Conservation (phyloP, 495 filamentous ascomycete species). For the Neurospora cerealis region DNA sequence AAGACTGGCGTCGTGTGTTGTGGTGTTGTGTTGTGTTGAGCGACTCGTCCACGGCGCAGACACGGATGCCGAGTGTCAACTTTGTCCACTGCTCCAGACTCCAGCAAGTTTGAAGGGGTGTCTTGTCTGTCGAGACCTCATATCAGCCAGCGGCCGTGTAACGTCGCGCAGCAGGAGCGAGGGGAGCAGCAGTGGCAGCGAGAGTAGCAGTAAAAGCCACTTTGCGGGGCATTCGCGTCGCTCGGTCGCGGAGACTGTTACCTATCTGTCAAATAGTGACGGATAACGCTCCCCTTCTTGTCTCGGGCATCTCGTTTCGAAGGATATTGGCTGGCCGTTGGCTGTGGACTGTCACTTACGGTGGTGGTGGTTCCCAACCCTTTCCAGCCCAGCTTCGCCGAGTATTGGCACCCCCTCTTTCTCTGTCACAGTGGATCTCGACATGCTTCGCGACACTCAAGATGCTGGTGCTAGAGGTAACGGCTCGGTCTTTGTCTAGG, state of each 20-base stretch:
- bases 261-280: neutral
- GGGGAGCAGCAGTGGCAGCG: neutral
- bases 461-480: neutral
- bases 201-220: neutral
- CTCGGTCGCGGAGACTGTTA: neutral
- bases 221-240: neutral
- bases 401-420: neutral
- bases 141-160: neutral
- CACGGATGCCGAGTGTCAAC: neutral
- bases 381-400: neutral
- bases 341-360: neutral
- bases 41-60: neutral
- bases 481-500: neutral
- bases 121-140: neutral
- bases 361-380: neutral
- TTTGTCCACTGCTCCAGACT: neutral
- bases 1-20: neutral
- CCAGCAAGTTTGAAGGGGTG: neutral
- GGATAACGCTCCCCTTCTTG: neutral
- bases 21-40: neutral
- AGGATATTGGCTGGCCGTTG: neutral
- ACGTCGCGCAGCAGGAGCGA: neutral
- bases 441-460: neutral
- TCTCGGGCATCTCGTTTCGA: neutral
- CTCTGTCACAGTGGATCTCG: neutral